Conservation (phyloP, 306 rosid genomes). For the Rosa persica region DNA sequence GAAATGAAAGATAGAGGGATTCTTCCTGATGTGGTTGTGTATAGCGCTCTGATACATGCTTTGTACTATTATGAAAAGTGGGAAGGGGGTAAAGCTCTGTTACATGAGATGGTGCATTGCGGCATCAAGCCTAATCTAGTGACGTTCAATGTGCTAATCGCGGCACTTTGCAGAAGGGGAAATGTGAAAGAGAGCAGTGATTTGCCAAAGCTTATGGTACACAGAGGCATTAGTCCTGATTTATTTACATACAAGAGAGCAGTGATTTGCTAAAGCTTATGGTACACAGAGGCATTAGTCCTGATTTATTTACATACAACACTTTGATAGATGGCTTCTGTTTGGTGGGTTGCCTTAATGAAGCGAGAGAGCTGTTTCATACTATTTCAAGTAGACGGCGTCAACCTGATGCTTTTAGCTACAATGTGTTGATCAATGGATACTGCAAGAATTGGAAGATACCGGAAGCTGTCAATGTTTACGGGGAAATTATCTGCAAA, state of each 20-base stretch:
- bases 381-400: conserved; percentile 32
- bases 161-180: conserved; percentile 37
- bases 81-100: conserved; percentile 39
- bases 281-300: conserved; percentile 35
- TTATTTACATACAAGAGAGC: conserved; percentile 27
- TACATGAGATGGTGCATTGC: conserved; percentile 45
- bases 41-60: conserved; percentile 45
- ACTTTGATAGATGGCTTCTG: conserved; percentile 44
- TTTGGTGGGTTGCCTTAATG: conserved; percentile 32
- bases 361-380: conserved; percentile 33
- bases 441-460: conserved; percentile 33
- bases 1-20: conserved; percentile 42
- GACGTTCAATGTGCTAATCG: conserved; percentile 39
- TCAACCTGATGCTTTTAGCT: conserved; percentile 27
- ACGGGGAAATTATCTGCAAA: conserved; percentile 26
- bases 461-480: conserved; percentile 37
- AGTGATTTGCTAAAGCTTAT: conserved; percentile 32
- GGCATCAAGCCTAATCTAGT: conserved; percentile 45
- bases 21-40: conserved; percentile 35
- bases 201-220: conserved; percentile 35
- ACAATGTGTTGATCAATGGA: conserved; percentile 40
- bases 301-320: conserved; percentile 28
- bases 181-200: conserved; percentile 34
- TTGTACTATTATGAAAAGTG: conserved; percentile 37
- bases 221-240: conserved; percentile 34